phyloP scores from a whole-genome alignment of 371 early-diverging fungal genomes.

The Mucor saturninus region DNA sequence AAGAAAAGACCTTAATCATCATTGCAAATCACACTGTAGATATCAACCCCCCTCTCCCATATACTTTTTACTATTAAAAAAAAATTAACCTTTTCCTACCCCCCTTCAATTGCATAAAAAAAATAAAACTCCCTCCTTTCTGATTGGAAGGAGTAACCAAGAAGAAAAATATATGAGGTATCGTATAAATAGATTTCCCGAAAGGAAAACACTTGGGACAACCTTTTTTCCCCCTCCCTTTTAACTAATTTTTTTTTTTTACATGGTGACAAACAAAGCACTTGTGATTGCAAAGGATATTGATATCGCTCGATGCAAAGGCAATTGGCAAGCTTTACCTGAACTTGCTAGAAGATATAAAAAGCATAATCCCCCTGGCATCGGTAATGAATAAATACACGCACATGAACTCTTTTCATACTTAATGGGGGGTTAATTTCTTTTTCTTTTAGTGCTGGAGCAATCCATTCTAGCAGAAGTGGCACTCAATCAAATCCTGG shows the following conservation, averaged over 20 bases:
- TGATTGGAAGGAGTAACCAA: background rate
- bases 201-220: background rate
- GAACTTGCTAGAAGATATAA: slow-evolving; percentile 70
- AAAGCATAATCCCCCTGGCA: slow-evolving; percentile 66
- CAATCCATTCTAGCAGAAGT: slow-evolving; percentile 21
- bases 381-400: slow-evolving; percentile 43
- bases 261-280: slow-evolving; percentile 37
- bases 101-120: no score
- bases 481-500: background rate
- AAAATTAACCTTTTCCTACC: no score
- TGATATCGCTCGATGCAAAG: slow-evolving; percentile 63
- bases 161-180: background rate
- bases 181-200: slow-evolving; percentile 16
- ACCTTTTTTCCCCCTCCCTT: slow-evolving; percentile 1
- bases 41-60: background rate
- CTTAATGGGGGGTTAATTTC: background rate
- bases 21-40: background rate
- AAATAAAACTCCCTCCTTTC: no score
- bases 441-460: slow-evolving; percentile 8
- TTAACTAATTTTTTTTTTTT: background rate
- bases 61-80: no score
- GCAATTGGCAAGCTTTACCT: slow-evolving; percentile 60
- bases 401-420: no score
- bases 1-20: background rate
- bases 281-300: slow-evolving; percentile 50